A percentile compares a stretch with the other conserved stretches of the same genome.
These are phyloP conservation scores for Fusarium tanahbumbuense DNA, from an alignment of 2,329 filamentous ascomycete species.

Conservation along the genomic window DNA sequence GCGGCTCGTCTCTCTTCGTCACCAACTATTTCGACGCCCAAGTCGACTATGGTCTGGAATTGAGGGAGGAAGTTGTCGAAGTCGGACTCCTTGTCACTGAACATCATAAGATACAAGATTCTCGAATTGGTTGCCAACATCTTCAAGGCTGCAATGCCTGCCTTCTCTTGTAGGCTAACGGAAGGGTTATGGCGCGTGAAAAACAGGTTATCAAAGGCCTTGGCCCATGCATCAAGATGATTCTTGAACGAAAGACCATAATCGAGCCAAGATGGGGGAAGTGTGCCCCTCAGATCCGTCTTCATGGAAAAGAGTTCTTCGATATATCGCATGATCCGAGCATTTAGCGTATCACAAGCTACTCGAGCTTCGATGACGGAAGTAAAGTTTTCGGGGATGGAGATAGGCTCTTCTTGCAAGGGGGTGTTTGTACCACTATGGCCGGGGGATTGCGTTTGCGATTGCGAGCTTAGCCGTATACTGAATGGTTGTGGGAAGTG, in stretches of 20 bases:
- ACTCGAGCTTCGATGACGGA: constrained; percentile 66
- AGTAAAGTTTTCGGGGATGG: constrained; percentile 55
- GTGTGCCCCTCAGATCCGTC: constrained; percentile 64
- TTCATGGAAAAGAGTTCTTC: constrained; percentile 63
- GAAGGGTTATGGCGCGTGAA: constrained; percentile 60
- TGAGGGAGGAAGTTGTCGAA: constrained; percentile 66
- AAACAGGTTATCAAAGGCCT: constrained; percentile 67
- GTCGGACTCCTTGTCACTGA: constrained; percentile 67
- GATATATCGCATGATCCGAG: constrained; percentile 68
- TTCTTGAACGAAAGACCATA: constrained; percentile 61
- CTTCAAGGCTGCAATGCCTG: constrained; percentile 70
- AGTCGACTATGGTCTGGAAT: constrained; percentile 66
- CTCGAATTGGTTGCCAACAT: constrained; percentile 70
- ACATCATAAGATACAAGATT: constrained; percentile 70
- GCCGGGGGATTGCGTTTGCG: constrained; percentile 55
- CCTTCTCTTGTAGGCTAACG: constrained; percentile 66
- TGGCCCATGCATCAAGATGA: constrained; percentile 66
- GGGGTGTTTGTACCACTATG: constrained; percentile 57
- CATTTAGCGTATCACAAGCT: constrained; percentile 67
- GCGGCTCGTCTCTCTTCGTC: constrained; percentile 66
- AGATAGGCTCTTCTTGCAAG: constrained; percentile 45
- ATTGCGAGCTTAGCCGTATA: constrained; percentile 56
- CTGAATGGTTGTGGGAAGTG: constrained; percentile 73
- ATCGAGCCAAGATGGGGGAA: constrained; percentile 61
- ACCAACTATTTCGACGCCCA: constrained; percentile 69